These are phyloP conservation scores for Piper longum DNA, from an alignment of 164 flowering plant species.

Conservation along the genomic window DNA sequence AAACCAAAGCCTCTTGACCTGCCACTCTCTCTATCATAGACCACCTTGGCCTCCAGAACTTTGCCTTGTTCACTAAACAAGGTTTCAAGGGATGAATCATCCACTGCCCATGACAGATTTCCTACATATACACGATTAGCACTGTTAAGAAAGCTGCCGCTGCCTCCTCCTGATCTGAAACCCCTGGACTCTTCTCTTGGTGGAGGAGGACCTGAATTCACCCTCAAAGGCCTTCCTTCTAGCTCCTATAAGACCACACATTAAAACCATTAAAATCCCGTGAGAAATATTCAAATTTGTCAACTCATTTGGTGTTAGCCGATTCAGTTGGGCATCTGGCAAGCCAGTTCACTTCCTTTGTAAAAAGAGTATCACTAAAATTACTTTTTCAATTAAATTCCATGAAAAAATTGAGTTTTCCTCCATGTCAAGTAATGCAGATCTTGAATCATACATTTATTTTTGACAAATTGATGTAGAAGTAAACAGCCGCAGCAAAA, in stretches of 20 bases:
- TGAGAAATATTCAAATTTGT: background rate
- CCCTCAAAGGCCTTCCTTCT: conserved; percentile 39
- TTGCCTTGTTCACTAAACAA: conserved; percentile 76
- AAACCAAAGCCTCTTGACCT: conserved; percentile 95
- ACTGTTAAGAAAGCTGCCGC: conserved; percentile 8
- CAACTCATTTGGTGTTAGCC: too few species aligned
- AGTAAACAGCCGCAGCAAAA: too few species aligned
- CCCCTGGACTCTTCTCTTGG: conserved; percentile 25
- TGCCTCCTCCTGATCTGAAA: conserved; percentile 13
- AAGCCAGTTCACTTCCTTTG: too few species aligned
- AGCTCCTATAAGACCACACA: conserved; percentile 20
- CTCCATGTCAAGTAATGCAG: too few species aligned
- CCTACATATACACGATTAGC: conserved; percentile 53
- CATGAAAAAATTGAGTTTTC: too few species aligned
- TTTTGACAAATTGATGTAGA: too few species aligned
- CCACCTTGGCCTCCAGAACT: conserved; percentile 75
- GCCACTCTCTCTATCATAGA: conserved; percentile 81
- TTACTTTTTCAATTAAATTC: too few species aligned
- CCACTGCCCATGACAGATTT: conserved; percentile 90
- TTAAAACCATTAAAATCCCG: background rate
- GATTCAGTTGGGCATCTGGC: too few species aligned
- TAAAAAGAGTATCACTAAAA: too few species aligned
- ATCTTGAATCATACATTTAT: too few species aligned
- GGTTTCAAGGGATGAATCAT: conserved; percentile 54
- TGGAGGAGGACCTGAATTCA: conserved; percentile 49